Evolutionary conservation across 2,329 filamentous ascomycete genomes (phyloP), one percentile per base, ranked within the genome.

Genomic region (Decorospora gaudefroyi): DNA sequence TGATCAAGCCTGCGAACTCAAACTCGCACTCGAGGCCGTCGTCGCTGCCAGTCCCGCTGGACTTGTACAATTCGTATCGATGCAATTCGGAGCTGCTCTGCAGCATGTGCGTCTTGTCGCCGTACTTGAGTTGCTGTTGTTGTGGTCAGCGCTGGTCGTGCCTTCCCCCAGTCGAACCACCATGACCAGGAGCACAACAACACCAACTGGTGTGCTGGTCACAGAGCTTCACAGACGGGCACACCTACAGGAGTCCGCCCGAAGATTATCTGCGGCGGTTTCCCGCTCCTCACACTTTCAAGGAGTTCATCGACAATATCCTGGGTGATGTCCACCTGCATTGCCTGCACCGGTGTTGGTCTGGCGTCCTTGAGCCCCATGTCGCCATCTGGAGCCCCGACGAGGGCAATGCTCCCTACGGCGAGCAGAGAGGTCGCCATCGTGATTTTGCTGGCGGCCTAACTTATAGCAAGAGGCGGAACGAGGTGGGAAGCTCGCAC

Each of bases 11-110:
- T 17, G 76, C 71, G 57, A 84, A 83, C 46, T 76, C 76, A 59
- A 83, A 65, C 44, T 75, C 29, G 40, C 22, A 83, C 46, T 76
- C 76, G 59, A 83, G 65, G 44, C 75, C 29, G 40, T 25, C 35
- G 34, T 39, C 34, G 53, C 49, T 42, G 42, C 67, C 65, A 49
- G 64, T 56, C 39, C 71, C 64, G 53, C 69, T 71, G 44, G 71
- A 63, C 33, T 63, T 66, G 71, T 84, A 86, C 49, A 86, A 68
- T 68, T 85, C 82, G 53, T 78, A 78, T 47, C 76, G 76, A 58
- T 78, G 76, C 27, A 72, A 73, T 61, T 83, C 79, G 47, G 78
- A 64, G 45, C 69, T 75, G 53, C 79, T 74, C 46, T 77, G 74
- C 57, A 85, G 74, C 21, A 76, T 70, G 49, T 82, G 76, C 21